Evolutionary conservation across 2,329 filamentous ascomycete species (phyloP), one percentile per base, ranked within the genome.

Genomic region (Ilyonectria destructans): DNA sequence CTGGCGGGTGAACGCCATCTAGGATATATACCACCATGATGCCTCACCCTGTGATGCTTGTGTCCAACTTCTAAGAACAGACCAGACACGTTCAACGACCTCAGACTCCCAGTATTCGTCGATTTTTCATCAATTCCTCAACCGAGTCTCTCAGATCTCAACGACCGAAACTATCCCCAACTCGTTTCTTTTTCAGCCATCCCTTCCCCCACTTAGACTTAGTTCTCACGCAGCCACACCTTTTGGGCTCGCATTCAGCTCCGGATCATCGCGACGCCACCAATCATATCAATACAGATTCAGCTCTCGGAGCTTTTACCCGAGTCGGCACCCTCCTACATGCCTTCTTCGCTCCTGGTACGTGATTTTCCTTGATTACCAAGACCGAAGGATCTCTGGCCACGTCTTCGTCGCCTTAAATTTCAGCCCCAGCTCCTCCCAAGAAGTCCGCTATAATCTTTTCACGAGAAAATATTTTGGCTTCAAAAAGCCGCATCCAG

Each of bases 261-360:
- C 26, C 17, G 17, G 6, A 26, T 9, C 56, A 19, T 43, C 17
- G 26, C 26, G n/a, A 48, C 7, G 8, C 26, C 29, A 35, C 51
- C 51, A 54, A 35, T 54, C 51, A 21, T 19, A 23, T 48, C 29
- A 31, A 15, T 33, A 4, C n/a, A 12, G 21, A 21, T 31, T 56
- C n/a, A 62, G 52, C 46, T 26, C 17, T 33, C 9, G 10, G 23
- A 13, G 23, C 4, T 26, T 35, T 37, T 17, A 9, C 43, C 17
- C 40, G 56, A 40, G 26, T 21, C 17, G 8, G 15, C 40, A 19
- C 21, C 51, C 13, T 45, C 57, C 19, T 63, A 60, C 12, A 72
- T 72, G 65, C 46, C 63, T 65, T 66, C 61, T 51, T 72, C 71
- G 40, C 65, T 48, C 15, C 52, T 67, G 62, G 74, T 75, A 69